A percentile compares a stretch with the other conserved stretches of the same genome.
Conservation (phyloP, 2,329 filamentous ascomycete genomes). For the Sarocladium brachiariae region DNA sequence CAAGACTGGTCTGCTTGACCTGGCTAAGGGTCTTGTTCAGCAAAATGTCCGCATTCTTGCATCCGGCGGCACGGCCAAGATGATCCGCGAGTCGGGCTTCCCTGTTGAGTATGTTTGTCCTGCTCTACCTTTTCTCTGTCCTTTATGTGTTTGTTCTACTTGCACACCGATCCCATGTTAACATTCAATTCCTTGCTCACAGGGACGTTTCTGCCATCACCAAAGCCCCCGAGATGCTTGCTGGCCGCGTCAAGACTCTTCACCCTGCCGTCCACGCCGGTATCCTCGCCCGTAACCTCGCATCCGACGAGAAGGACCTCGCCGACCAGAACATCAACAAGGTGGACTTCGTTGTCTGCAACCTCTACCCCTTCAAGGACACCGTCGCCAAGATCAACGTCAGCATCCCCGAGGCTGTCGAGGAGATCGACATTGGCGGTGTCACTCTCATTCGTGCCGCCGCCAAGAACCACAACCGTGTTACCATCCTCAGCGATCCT, state of each 20-base stretch:
- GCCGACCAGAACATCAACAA: slow-evolving; percentile 92
- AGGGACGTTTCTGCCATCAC: slow-evolving; percentile 98
- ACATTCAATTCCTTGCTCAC: slow-evolving; percentile 11
- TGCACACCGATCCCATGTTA: too few species aligned
- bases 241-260: slow-evolving; percentile 79
- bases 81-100: slow-evolving; percentile 95
- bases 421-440: slow-evolving; percentile 98
- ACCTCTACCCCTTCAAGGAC: slow-evolving; percentile 98
- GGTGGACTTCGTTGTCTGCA: slow-evolving; percentile 95
- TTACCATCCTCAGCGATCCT: slow-evolving; percentile 93
- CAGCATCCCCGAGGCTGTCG: slow-evolving; percentile 91
- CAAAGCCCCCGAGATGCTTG: slow-evolving; percentile 93
- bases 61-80: slow-evolving; percentile 88
- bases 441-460: slow-evolving; percentile 94
- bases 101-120: slow-evolving; percentile 67
- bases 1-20: slow-evolving; percentile 91
- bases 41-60: slow-evolving; percentile 89
- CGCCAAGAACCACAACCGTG: slow-evolving; percentile 94
- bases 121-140: not conserved
- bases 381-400: slow-evolving; percentile 96
- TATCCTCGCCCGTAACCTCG: slow-evolving; percentile 89
- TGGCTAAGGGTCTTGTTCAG: slow-evolving; percentile 83
- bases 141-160: too few species aligned
- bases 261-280: slow-evolving; percentile 88
- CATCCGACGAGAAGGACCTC: slow-evolving; percentile 93